phyloP scores from a whole-genome alignment of 2,329 filamentous ascomycete species.

The Truncatella angustata region DNA sequence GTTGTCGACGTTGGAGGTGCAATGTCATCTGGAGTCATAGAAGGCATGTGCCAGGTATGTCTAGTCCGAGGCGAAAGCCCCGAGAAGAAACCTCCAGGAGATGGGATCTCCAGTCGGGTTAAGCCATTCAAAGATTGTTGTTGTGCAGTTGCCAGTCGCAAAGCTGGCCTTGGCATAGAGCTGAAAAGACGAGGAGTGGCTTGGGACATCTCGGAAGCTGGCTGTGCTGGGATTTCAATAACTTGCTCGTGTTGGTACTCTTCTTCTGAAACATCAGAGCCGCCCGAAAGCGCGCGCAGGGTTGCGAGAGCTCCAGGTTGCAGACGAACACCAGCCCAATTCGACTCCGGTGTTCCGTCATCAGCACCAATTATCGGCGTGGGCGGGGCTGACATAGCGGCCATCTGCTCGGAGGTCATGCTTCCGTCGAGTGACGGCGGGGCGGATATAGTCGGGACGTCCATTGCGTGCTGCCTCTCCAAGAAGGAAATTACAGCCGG shows the following conservation, averaged over 20 bases:
- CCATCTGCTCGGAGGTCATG: conserved; percentile 82
- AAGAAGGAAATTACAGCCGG: conserved; percentile 73
- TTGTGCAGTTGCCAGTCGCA: conserved; percentile 45
- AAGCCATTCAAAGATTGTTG: conserved; percentile 66
- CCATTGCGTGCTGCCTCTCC: conserved; percentile 57
- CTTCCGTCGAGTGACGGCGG: conserved; percentile 90
- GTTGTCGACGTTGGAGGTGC: conserved; percentile 78
- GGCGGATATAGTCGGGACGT: conserved; percentile 72
- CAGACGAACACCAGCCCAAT: conserved; percentile 73
- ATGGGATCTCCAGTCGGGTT: conserved; percentile 83
- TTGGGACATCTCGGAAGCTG: conserved; percentile 51
- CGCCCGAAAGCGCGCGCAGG: conserved; percentile 68
- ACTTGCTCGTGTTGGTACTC: conserved; percentile 59
- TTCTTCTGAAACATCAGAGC: conserved; percentile 52
- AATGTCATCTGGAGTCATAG: conserved; percentile 50
- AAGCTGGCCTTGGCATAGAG: conserved; percentile 30
- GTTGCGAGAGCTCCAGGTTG: conserved; percentile 80
- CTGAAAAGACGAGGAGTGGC: conserved; percentile 51
- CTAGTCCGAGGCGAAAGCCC: conserved; percentile 74
- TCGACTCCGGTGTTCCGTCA: conserved; percentile 52
- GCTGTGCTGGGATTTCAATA: conserved; percentile 47
- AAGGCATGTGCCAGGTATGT: conserved; percentile 75
- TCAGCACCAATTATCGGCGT: conserved; percentile 70
- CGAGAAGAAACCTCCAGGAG: conserved; percentile 88
- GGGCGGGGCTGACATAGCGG: conserved; percentile 76